Conservation (phyloP, 371 early-diverging fungal species). For the Entomophthora muscae region DNA sequence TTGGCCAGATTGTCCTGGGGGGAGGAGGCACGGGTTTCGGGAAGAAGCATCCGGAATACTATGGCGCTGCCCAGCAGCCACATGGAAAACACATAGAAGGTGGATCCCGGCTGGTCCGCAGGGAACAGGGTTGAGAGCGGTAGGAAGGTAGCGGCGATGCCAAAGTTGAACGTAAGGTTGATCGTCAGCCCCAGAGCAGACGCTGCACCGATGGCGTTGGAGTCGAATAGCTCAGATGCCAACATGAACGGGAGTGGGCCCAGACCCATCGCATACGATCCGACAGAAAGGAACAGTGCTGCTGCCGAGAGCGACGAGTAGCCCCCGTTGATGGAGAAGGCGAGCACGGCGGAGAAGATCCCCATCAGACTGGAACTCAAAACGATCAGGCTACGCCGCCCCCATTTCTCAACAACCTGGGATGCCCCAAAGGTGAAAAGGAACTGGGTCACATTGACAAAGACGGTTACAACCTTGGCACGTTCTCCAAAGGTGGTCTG, state of each 20-base stretch:
- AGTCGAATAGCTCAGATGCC: constrained; percentile 64
- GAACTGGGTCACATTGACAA: constrained; percentile 57
- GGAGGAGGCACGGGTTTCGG: not conserved
- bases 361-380: constrained; percentile 42
- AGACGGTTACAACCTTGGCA: constrained; percentile 43
- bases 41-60: not conserved
- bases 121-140: constrained; percentile 46
- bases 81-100: constrained; percentile 12
- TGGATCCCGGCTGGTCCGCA: not conserved
- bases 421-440: constrained; percentile 51
- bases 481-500: constrained; percentile 38
- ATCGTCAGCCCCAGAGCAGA: constrained; percentile 42
- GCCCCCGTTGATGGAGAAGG: constrained; percentile 31
- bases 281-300: constrained; percentile 57
- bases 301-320: constrained; percentile 32
- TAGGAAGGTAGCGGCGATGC: constrained; percentile 43
- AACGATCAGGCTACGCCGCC: constrained; percentile 65
- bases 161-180: constrained; percentile 58
- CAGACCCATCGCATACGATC: constrained; percentile 74
- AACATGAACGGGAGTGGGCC: constrained; percentile 79
- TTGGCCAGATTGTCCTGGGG: no score
- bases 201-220: constrained; percentile 43
- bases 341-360: constrained; percentile 28
- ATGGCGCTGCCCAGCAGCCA: constrained; percentile 12
- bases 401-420: constrained; percentile 58